Percentiles rank a stretch among this genome's conserved stretches.
These are phyloP conservation scores for Sordariomycetes sp. DNA, from an alignment of 2,329 filamentous ascomycete genomes.

Conservation along the genomic window DNA sequence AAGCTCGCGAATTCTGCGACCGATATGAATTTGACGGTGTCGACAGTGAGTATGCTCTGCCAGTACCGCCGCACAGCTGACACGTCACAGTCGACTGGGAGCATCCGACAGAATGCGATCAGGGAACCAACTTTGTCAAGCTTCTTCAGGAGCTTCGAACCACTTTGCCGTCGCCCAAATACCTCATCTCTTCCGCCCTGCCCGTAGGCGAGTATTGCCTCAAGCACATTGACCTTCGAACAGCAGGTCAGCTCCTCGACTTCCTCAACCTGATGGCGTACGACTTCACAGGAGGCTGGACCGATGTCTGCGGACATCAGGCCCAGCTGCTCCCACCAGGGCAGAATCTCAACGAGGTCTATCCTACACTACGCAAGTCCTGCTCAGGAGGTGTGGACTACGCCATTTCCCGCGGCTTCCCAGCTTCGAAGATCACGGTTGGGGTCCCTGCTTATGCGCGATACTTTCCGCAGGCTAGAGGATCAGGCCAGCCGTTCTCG, in stretches of 20 bases:
- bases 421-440: constrained; percentile 48
- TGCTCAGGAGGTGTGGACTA: constrained; percentile 48
- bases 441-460: constrained; percentile 57
- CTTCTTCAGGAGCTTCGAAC: constrained; percentile 46
- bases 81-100: constrained; percentile 55
- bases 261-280: constrained; percentile 62
- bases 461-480: constrained; percentile 45
- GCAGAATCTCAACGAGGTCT: constrained; percentile 9
- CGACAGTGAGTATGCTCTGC: constrained; percentile 36
- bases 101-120: constrained; percentile 42
- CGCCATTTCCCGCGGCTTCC: constrained; percentile 42
- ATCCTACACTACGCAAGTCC: constrained; percentile 26
- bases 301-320: constrained; percentile 50
- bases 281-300: constrained; percentile 59
- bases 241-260: constrained; percentile 44
- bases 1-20: constrained; percentile 44
- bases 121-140: constrained; percentile 48
- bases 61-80: background rate
- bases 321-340: constrained; percentile 46
- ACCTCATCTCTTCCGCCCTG: constrained; percentile 52
- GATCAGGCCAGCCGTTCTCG: constrained; percentile 42
- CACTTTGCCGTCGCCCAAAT: constrained; percentile 43
- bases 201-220: constrained; percentile 55
- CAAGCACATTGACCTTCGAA: constrained; percentile 45
- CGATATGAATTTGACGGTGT: constrained; percentile 52